These are phyloP conservation scores for Beauveria varroae DNA, from an alignment of 2,329 filamentous ascomycete species.

Conservation along the genomic window DNA sequence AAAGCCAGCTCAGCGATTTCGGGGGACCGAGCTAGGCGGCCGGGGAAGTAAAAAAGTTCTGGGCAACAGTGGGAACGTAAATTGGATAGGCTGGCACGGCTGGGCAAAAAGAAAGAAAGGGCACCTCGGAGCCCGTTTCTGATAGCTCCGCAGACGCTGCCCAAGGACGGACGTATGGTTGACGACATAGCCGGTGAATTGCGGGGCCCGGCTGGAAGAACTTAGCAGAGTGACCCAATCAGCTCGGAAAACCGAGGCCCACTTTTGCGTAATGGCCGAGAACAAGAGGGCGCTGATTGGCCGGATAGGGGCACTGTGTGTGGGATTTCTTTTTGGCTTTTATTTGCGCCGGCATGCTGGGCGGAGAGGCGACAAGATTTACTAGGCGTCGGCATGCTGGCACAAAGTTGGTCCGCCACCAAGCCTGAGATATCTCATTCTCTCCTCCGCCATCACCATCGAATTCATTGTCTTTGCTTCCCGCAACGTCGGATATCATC, in stretches of 20 bases:
- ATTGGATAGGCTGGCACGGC: not conserved
- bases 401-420: constrained; percentile 2
- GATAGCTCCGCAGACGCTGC: not conserved
- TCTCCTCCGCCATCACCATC: not conserved
- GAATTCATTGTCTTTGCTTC: not conserved
- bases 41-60: not conserved
- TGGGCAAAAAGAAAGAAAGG: not conserved
- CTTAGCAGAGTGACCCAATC: constrained; percentile 5
- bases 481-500: not conserved
- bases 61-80: not conserved
- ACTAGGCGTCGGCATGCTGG: not conserved
- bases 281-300: constrained; percentile 22
- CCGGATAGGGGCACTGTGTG: constrained; percentile 11
- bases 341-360: not conserved
- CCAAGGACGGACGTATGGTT: not conserved
- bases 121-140: not conserved
- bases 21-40: not conserved
- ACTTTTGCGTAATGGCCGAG: constrained; percentile 16
- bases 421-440: not conserved
- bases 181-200: constrained; percentile 8
- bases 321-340: constrained; percentile 11
- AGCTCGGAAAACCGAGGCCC: constrained; percentile 11
- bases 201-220: not conserved
- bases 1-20: constrained; percentile 1
- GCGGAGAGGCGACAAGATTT: constrained; percentile 2